phyloP scores from a whole-genome alignment of 495 filamentous ascomycete species.

The Tuber microsphaerosporum region DNA sequence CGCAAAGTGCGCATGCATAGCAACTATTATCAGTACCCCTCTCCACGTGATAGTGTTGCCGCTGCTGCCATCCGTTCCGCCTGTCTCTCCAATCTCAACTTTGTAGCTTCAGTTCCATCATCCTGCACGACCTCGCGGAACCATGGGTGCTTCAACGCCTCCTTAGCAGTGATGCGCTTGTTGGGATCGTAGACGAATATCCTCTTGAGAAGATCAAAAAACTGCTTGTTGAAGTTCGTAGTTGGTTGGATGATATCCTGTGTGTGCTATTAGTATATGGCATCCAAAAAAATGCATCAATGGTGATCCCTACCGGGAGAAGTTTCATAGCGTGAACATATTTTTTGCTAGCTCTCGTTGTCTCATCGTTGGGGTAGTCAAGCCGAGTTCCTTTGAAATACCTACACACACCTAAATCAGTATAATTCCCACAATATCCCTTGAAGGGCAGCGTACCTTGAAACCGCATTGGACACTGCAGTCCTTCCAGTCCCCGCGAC shows the following conservation, averaged over 20 bases:
- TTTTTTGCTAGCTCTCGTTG: constrained; percentile 76
- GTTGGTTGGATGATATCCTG: constrained; percentile 84
- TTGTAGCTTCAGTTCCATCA: constrained; percentile 87
- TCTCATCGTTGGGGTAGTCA: constrained; percentile 82
- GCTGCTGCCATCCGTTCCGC: constrained; percentile 38
- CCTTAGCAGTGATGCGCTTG: constrained; percentile 80
- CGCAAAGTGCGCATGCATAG: not conserved
- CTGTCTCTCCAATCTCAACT: constrained; percentile 56
- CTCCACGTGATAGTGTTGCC: not conserved
- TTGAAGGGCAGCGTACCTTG: constrained; percentile 58
- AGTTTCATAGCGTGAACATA: constrained; percentile 95
- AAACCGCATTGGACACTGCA: constrained; percentile 55
- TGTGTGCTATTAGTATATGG: constrained; percentile 11
- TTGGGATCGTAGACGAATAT: constrained; percentile 96
- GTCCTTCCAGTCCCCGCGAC: constrained; percentile 52
- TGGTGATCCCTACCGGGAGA: constrained; percentile 58
- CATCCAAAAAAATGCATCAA: not conserved
- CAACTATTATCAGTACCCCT: not conserved
- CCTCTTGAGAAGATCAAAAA: constrained; percentile 76
- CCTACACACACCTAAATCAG: constrained; percentile 45
- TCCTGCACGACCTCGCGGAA: constrained; percentile 80
- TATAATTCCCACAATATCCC: not conserved
- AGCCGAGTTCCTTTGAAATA: constrained; percentile 79
- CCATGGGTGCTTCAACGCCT: constrained; percentile 88
- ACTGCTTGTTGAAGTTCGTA: constrained; percentile 70